A percentile compares a stretch with the other conserved stretches of the same genome.
Conservation (phyloP, 495 filamentous ascomycete species). For the Penicillium nucicola region DNA sequence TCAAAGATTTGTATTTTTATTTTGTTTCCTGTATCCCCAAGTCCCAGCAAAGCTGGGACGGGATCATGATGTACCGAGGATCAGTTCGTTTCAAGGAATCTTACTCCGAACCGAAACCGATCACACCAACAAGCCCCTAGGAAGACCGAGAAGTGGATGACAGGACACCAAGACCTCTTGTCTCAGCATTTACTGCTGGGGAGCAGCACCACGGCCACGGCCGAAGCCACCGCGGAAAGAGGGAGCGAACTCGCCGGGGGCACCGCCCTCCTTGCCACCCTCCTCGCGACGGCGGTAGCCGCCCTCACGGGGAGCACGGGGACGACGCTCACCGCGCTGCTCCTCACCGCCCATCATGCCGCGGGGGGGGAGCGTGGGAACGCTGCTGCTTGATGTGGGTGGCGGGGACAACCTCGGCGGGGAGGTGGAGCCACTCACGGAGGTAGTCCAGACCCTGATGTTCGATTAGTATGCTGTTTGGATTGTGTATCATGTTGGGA, state of each 20-base stretch:
- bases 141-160: conserved; percentile 38
- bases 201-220: conserved; percentile 79
- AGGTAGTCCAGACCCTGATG: conserved; percentile 94
- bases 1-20: conserved; percentile 26
- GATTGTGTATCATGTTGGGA: background rate
- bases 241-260: conserved; percentile 91
- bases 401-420: conserved; percentile 97
- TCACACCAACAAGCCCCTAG: conserved; percentile 29
- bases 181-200: conserved; percentile 49
- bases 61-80: conserved; percentile 22
- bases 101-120: conserved; percentile 32
- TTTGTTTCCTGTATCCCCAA: conserved; percentile 28
- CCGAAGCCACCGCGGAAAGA: conserved; percentile 94
- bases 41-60: conserved; percentile 15
- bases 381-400: conserved; percentile 99
- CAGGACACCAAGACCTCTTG: conserved; percentile 25
- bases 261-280: conserved; percentile 92
- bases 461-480: background rate
- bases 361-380: conserved; percentile 94
- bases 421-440: conserved; percentile 99
- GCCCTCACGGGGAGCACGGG: conserved; percentile 83
- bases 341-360: conserved; percentile 98
- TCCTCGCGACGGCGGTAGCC: conserved; percentile 88
- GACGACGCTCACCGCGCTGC: conserved; percentile 68
- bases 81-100: conserved; percentile 27